Conservation (phyloP, 176 grass and related monocot genomes). For the Eragrostis nindensis region DNA sequence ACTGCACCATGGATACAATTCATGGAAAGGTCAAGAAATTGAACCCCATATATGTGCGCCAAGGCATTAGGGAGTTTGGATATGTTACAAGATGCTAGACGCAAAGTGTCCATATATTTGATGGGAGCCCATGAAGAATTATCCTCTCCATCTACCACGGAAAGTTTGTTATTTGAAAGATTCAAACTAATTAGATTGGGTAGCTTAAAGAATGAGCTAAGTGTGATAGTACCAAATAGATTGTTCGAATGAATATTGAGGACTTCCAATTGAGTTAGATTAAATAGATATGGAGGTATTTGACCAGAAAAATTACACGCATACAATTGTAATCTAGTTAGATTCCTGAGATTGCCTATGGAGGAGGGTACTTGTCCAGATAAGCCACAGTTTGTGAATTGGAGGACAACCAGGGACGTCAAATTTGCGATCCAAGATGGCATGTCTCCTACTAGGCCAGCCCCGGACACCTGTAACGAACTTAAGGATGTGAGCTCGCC, state of each 20-base stretch:
- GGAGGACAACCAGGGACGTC: neutral
- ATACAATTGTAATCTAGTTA: constrained; percentile 46
- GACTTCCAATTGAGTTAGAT: constrained; percentile 38
- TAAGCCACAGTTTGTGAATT: constrained; percentile 39
- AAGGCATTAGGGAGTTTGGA: constrained; percentile 49
- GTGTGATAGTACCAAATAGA: constrained; percentile 36
- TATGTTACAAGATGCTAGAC: constrained; percentile 62
- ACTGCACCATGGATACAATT: constrained; percentile 53
- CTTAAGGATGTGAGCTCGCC: constrained; percentile 18
- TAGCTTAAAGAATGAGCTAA: constrained; percentile 40
- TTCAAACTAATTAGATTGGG: constrained; percentile 43
- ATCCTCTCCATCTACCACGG: constrained; percentile 17
- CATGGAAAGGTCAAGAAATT: constrained; percentile 61
- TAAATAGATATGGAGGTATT: constrained; percentile 51
- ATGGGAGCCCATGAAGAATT: constrained; percentile 31
- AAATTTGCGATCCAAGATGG: constrained; percentile 40
- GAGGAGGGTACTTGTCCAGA: constrained; percentile 47
- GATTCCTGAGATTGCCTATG: constrained; percentile 46
- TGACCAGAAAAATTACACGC: constrained; percentile 53
- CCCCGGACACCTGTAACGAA: neutral
- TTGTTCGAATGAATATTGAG: constrained; percentile 56
- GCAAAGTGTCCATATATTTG: constrained; percentile 33
- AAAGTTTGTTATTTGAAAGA: constrained; percentile 65
- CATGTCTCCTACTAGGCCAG: constrained; percentile 20
- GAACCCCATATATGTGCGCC: neutral